A percentile compares a stretch with the other conserved stretches of the same genome.
Conservation (phyloP, 164 flowering plant genomes). For the Dillenia suffruticosa region DNA sequence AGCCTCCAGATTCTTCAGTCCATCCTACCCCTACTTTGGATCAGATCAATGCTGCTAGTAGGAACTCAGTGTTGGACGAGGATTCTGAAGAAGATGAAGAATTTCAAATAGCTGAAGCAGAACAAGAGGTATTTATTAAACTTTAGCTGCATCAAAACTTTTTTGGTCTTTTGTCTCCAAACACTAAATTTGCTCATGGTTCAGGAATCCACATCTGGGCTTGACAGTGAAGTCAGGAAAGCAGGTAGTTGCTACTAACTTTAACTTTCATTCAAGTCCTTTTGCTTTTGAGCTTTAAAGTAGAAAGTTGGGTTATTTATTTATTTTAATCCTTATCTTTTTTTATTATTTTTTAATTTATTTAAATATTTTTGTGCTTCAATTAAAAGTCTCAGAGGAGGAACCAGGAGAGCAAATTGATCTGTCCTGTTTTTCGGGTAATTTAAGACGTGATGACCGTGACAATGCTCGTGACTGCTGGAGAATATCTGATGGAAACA, state of each 20-base stretch:
- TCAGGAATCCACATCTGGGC: conserved; percentile 40
- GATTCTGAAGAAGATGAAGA: conserved; percentile 96
- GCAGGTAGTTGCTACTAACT: conserved; percentile 42
- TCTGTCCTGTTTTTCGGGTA: conserved; percentile 80
- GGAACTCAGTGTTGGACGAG: conserved; percentile 85
- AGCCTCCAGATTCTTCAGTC: conserved; percentile 33
- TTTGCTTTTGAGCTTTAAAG: neutral
- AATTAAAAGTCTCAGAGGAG: conserved; percentile 55
- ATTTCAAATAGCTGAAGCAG: conserved; percentile 60
- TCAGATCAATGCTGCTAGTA: conserved; percentile 50
- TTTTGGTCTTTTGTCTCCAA: conserved; percentile 5
- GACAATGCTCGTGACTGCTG: conserved; percentile 90
- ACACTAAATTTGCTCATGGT: conserved; percentile 12
- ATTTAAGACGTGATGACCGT: conserved; percentile 64
- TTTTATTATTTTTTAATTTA: neutral
- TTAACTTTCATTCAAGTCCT: neutral
- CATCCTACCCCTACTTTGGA: conserved; percentile 45
- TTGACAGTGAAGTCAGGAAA: conserved; percentile 47
- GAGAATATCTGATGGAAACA: conserved; percentile 88
- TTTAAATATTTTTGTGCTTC: conserved; percentile 4
- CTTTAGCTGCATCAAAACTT: neutral
- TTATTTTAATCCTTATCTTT: no score
- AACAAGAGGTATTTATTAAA: conserved; percentile 60
- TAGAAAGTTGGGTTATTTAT: neutral
- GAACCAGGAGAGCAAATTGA: conserved; percentile 64